phyloP scores from a whole-genome alignment of 1,284 basidiomycete genomes.

The Cutaneotrichosporon sp. region DNA sequence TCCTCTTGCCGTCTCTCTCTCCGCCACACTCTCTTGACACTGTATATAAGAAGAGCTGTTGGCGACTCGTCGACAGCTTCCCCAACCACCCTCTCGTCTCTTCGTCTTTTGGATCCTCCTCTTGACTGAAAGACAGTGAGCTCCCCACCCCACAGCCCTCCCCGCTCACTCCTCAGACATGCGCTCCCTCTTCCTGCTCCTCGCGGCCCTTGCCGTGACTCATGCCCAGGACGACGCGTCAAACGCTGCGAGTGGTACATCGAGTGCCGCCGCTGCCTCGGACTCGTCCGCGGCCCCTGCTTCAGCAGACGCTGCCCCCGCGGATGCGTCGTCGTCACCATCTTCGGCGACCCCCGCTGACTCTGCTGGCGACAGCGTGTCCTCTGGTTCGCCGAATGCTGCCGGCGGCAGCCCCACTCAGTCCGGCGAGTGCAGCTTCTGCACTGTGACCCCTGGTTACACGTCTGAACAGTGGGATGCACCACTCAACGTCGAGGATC shows the following conservation, averaged over 20 bases:
- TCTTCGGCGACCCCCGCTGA: too few relatives aligned
- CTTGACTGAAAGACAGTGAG: not conserved
- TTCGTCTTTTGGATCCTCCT: too few relatives aligned
- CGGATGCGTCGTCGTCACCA: not conserved
- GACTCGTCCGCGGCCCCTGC: not conserved
- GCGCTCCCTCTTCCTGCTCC: not conserved
- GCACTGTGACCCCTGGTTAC: constrained; percentile 23
- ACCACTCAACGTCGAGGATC: constrained; percentile 14
- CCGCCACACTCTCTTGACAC: not conserved
- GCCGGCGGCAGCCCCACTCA: not conserved
- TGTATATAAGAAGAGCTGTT: not conserved
- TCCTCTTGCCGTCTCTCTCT: not conserved
- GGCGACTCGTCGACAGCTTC: not conserved
- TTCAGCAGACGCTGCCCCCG: not conserved
- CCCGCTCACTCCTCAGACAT: not conserved
- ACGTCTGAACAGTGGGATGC: constrained; percentile 20
- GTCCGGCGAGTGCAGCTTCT: constrained; percentile 8
- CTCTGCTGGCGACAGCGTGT: not conserved
- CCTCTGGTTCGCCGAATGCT: not conserved
- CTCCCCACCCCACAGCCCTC: not conserved
- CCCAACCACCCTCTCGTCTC: too few relatives aligned
- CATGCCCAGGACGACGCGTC: not conserved
- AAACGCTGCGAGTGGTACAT: not conserved
- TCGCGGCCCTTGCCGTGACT: not conserved
- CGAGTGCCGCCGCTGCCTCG: not conserved